These are phyloP conservation scores for Penicillium desertorum DNA, from an alignment of 495 filamentous ascomycete genomes.

Conservation along the genomic window DNA sequence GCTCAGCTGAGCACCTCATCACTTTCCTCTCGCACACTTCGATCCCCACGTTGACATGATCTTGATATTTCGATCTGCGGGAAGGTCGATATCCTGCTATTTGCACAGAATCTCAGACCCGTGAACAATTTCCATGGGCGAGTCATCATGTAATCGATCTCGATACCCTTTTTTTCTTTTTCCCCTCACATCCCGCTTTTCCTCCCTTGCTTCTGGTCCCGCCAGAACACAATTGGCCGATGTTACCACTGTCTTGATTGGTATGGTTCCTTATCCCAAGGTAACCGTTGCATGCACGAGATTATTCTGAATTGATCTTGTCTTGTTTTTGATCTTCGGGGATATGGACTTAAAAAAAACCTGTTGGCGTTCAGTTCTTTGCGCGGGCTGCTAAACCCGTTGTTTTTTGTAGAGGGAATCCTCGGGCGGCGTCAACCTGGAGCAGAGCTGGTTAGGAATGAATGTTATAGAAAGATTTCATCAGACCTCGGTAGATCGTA, in stretches of 20 bases:
- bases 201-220: slow-evolving; percentile 28
- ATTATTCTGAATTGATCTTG: not conserved
- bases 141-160: slow-evolving; percentile 28
- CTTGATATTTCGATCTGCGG: slow-evolving; percentile 16
- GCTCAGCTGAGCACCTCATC: slow-evolving; percentile 61
- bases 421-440: slow-evolving; percentile 23
- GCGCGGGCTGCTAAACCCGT: slow-evolving; percentile 13
- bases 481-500: not conserved
- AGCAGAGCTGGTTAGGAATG: slow-evolving; percentile 24
- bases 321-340: slow-evolving; percentile 1
- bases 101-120: slow-evolving; percentile 18
- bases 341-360: slow-evolving; percentile 22
- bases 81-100: slow-evolving; percentile 14
- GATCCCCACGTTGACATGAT: slow-evolving; percentile 23
- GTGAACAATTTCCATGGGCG: slow-evolving; percentile 7
- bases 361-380: slow-evolving; percentile 23
- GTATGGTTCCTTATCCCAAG: slow-evolving; percentile 8
- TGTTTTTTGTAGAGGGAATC: slow-evolving; percentile 17
- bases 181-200: slow-evolving; percentile 8
- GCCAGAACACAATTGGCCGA: slow-evolving; percentile 10
- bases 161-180: slow-evolving; percentile 27
- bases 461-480: slow-evolving; percentile 7
- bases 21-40: slow-evolving; percentile 13
- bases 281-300: slow-evolving; percentile 20
- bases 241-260: slow-evolving; percentile 1